These are phyloP conservation scores for Ambrosia trifida DNA, from an alignment of 129 eudicot species.

Conservation along the genomic window DNA sequence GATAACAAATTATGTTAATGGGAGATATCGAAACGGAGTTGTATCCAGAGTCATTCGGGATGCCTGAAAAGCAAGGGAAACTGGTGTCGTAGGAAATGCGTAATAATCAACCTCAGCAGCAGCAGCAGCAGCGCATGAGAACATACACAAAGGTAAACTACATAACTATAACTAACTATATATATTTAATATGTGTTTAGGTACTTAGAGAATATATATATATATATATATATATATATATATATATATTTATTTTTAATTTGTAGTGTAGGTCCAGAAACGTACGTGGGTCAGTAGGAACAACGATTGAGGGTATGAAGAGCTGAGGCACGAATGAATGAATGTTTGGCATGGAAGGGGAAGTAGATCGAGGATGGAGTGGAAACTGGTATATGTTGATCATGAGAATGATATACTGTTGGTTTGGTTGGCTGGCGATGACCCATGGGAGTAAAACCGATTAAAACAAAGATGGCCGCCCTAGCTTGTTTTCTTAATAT, in stretches of 20 bases:
- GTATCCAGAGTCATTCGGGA: slow-evolving; percentile 71
- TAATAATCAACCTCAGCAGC: slow-evolving; percentile 57
- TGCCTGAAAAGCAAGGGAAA: slow-evolving; percentile 65
- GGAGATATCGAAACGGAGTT: slow-evolving; percentile 78
- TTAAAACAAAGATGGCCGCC: no score
- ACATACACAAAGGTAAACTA: slow-evolving; percentile 83
- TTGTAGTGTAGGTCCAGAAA: slow-evolving; percentile 94
- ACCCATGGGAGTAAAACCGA: slow-evolving; percentile 99
- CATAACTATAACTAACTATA: no score
- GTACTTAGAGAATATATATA: no score
- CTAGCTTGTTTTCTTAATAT: no score
- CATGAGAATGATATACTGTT: slow-evolving; percentile 88
- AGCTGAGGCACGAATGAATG: slow-evolving; percentile 90
- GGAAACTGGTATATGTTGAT: slow-evolving; percentile 95
- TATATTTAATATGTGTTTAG: no score
- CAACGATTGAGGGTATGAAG: slow-evolving; percentile 95
- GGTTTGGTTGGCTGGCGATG: slow-evolving; percentile 97
- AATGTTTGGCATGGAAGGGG: slow-evolving; percentile 94
- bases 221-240: no score
- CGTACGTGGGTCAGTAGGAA: slow-evolving; percentile 94
- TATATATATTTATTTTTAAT: neutral
- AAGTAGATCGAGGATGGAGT: slow-evolving; percentile 75
- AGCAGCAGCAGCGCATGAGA: slow-evolving; percentile 49
- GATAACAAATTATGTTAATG: slow-evolving; percentile 60
- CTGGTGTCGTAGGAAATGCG: slow-evolving; percentile 63